Evolutionary conservation across 2,329 filamentous ascomycete species (phyloP), one percentile per base, ranked within the genome.

Genomic region (Didymella pinodella): DNA sequence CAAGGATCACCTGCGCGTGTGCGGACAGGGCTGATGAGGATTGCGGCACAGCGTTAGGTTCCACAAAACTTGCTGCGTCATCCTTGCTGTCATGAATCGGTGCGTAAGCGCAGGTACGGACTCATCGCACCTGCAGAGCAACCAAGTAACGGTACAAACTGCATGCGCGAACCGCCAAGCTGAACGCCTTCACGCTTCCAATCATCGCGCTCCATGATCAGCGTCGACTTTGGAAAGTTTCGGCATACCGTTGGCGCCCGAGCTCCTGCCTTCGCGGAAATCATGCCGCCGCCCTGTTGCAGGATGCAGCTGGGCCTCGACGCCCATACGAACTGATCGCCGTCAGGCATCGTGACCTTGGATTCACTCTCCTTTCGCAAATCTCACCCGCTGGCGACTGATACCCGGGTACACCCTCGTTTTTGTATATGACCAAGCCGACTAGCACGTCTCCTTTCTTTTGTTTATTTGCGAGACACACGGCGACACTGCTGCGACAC

Each of bases 261-360:
- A 50, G 46, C 34, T 44, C 12, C 28, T 25, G 44, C 36, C 36
- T 45, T 56, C 40, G 48, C 55, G 48, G 44, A 45, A 52, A 40
- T 40, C 44, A 57, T 48, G 55, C 48, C 55, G 55, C 28, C 20
- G 28, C 8, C 41, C 26, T 22, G 41, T 56, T 47, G 48, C 54
- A 52, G 54, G 54, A 48, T 57, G 43, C 41, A 29, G 47, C 53
- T 45, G 46, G 53, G 53, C 53, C 53, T 49, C 46, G 53, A 50
- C 26, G 54, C 54, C 29, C 32, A 28, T 36, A 44, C 36, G 36
- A 52, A 48, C 10, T 31, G 55, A 57, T 57, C 55, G 48, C 41
- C 48, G 49, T 29, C 55, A 57, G 55, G 55, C 25, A 57, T 31
- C 4, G 31, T 16, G 36, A 40, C 44, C 20, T 48, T 44, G 29